Evolutionary conservation across 441 rosid genomes (phyloP).

Genomic region (Pelargonium cotyledonis): DNA sequence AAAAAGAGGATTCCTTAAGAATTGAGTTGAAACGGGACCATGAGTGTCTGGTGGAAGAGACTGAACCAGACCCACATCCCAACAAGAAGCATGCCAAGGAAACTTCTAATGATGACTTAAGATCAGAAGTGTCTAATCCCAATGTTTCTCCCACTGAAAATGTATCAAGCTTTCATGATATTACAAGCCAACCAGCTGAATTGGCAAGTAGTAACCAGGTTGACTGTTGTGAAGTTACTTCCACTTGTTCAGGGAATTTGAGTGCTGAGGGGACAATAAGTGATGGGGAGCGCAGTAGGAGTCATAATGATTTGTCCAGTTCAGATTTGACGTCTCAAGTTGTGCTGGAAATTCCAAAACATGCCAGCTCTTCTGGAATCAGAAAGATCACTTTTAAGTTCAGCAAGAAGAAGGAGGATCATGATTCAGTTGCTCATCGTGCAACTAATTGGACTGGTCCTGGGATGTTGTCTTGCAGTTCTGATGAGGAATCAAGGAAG

Average conservation of each 20-base stretch:
- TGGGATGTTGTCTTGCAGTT: conserved; percentile 1
- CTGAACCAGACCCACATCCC: conserved; percentile 27
- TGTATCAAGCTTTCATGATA: conserved; percentile 40
- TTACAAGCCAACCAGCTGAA: conserved; percentile 43
- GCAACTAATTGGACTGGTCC: not conserved
- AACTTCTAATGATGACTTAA: conserved; percentile 55
- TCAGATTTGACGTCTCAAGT: conserved; percentile 45
- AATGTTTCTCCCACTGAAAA: conserved; percentile 48
- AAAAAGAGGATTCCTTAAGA: conserved; percentile 23
- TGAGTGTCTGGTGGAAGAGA: conserved; percentile 22
- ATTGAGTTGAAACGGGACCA: conserved; percentile 46
- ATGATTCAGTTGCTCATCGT: conserved; percentile 16
- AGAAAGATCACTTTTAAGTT: conserved; percentile 81
- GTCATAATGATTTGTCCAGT: conserved; percentile 24
- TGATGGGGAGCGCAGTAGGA: conserved; percentile 37
- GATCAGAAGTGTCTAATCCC: conserved; percentile 83
- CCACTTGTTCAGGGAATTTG: conserved; percentile 34
- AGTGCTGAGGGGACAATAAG: conserved; percentile 45
- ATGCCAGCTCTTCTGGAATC: conserved; percentile 69
- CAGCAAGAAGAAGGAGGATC: conserved; percentile 56
- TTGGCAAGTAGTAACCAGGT: conserved; percentile 22
- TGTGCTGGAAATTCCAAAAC: conserved; percentile 77
- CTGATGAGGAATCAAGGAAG: conserved; percentile 1
- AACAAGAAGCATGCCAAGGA: conserved; percentile 61
- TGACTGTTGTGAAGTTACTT: conserved; percentile 32